phyloP scores from a whole-genome alignment of 2,329 filamentous ascomycete species.

The Talaromyces pinophilus region DNA sequence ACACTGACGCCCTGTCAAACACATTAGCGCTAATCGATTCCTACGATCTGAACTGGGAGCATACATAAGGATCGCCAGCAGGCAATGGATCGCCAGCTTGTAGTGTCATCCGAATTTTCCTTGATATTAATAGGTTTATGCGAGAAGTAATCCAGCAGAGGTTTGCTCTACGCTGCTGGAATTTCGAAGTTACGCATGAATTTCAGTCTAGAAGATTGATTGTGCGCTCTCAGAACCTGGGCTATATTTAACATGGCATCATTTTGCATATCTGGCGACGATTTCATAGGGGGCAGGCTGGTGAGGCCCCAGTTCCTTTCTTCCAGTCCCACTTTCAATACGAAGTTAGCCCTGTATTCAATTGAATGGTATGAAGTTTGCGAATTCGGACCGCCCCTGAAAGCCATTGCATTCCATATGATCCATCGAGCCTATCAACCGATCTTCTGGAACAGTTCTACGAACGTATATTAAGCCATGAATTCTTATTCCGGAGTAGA shows the following conservation, averaged over 20 bases:
- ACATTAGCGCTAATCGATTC: not conserved
- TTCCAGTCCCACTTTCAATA: not conserved
- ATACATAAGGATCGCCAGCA: not conserved
- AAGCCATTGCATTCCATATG: not conserved
- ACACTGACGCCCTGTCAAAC: slow-evolving; percentile 13
- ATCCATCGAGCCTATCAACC: not conserved
- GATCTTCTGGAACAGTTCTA: not conserved
- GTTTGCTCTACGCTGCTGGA: no score
- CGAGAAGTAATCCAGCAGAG: no score
- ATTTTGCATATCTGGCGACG: not conserved
- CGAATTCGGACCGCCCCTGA: not conserved
- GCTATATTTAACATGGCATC: not conserved
- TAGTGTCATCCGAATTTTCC: not conserved
- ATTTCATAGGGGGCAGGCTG: not conserved
- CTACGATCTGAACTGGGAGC: no score
- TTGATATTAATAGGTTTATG: not conserved
- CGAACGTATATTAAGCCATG: not conserved
- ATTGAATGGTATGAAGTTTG: not conserved
- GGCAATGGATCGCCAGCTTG: slow-evolving; percentile 9
- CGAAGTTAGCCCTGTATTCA: not conserved
- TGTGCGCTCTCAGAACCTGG: not conserved
- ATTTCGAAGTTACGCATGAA: no score
- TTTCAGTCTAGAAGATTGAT: not conserved
- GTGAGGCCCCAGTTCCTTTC: not conserved
- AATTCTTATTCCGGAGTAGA: not conserved